phyloP scores from a whole-genome alignment of 495 filamentous ascomycete species.

The Cercophora scortea region DNA sequence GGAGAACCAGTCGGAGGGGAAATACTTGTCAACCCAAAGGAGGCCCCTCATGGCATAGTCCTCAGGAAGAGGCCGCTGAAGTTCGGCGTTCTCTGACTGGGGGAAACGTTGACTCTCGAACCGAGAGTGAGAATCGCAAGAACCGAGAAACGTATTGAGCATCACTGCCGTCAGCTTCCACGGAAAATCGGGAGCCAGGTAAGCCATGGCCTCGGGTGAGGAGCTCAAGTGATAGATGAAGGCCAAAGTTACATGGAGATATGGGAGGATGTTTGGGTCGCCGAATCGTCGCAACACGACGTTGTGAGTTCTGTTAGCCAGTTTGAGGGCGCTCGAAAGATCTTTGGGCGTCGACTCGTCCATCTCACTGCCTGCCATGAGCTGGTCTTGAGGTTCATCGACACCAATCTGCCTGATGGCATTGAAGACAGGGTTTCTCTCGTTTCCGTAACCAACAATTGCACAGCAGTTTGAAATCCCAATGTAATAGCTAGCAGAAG shows the following conservation, averaged over 20 bases:
- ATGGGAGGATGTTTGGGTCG: constrained; percentile 58
- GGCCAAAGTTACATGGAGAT: constrained; percentile 58
- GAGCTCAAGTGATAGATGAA: constrained; percentile 58
- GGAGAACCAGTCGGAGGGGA: constrained; percentile 61
- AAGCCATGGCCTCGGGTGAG: constrained; percentile 40
- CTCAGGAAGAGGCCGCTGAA: constrained; percentile 62
- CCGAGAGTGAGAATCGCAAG: constrained; percentile 32
- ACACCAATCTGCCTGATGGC: constrained; percentile 13
- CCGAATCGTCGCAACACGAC: constrained; percentile 52
- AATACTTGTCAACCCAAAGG: constrained; percentile 61
- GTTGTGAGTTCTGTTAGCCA: constrained; percentile 26
- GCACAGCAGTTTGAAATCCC: constrained; percentile 39
- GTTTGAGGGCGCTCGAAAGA: constrained; percentile 18
- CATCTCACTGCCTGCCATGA: constrained; percentile 9
- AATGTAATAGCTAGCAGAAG: constrained; percentile 44
- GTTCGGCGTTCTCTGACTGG: constrained; percentile 36
- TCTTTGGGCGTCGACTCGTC: constrained; percentile 11
- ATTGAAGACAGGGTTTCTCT: constrained; percentile 27
- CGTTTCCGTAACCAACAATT: constrained; percentile 29
- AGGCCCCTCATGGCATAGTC: constrained; percentile 77
- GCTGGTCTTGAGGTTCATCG: constrained; percentile 8
- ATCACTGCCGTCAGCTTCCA: constrained; percentile 58
- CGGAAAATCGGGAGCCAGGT: constrained; percentile 42
- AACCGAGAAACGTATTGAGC: constrained; percentile 55
- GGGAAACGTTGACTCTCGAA: constrained; percentile 49